A percentile compares a stretch with the other conserved stretches of the same genome.
Conservation (phyloP, 1,284 basidiomycete species). For the Kwoniella shivajii region DNA sequence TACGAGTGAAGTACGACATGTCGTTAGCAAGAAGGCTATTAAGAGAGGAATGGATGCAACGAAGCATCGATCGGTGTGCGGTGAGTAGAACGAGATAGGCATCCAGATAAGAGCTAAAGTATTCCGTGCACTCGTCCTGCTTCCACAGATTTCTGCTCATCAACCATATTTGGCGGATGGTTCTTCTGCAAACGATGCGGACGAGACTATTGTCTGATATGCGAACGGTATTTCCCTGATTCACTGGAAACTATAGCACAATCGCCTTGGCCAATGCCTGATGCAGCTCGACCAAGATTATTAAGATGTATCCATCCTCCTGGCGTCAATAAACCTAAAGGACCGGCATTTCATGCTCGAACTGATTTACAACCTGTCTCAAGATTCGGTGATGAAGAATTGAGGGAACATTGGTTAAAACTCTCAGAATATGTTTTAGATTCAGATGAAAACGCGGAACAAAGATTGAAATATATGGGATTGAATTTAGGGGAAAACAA, state of each 20-base stretch:
- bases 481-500: no score
- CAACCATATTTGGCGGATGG: constrained; percentile 82
- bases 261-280: constrained; percentile 55
- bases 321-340: neutral
- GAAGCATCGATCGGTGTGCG: constrained; percentile 76
- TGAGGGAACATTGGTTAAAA: constrained; percentile 57
- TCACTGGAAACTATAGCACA: constrained; percentile 60
- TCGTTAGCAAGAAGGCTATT: constrained; percentile 65
- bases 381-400: constrained; percentile 68
- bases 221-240: constrained; percentile 70
- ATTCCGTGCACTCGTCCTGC: neutral
- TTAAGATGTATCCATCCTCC: constrained; percentile 22
- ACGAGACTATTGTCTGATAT: constrained; percentile 83
- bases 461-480: constrained; percentile 30
- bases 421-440: constrained; percentile 39
- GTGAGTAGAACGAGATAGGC: constrained; percentile 57
- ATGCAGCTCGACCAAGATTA: constrained; percentile 49
- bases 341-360: constrained; percentile 34
- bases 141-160: constrained; percentile 79
- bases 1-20: constrained; percentile 68
- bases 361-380: constrained; percentile 75
- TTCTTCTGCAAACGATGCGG: constrained; percentile 91
- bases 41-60: constrained; percentile 71
- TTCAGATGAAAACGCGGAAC: constrained; percentile 23
- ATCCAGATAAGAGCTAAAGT: no score